A percentile compares a stretch with the other conserved stretches of the same genome.
Conservation (phyloP, 2,329 filamentous ascomycete species). For the Myriosclerotinia curreyana region DNA sequence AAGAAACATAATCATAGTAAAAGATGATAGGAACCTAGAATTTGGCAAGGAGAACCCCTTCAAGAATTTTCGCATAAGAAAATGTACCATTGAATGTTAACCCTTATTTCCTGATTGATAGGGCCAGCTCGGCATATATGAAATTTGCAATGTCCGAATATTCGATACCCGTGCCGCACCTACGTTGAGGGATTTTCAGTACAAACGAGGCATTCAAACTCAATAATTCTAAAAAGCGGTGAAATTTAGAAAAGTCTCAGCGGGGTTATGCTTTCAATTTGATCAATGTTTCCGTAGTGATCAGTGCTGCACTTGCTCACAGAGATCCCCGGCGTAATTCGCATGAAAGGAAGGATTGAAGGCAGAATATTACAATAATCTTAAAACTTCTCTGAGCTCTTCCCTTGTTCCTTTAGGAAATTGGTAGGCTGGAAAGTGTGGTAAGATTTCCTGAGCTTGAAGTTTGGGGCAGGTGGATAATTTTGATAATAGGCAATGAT, state of each 20-base stretch:
- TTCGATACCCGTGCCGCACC: neutral
- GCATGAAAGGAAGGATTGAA: constrained; percentile 1
- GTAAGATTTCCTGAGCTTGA: neutral
- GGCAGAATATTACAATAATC: neutral
- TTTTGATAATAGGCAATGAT: neutral
- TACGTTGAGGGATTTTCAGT: neutral
- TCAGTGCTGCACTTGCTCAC: constrained; percentile 13
- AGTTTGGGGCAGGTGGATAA: too few relatives aligned
- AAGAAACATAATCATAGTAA: neutral
- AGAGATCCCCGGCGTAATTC: neutral
- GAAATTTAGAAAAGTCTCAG: neutral
- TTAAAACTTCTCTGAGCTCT: neutral
- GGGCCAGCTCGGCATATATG: neutral
- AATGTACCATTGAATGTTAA: neutral
- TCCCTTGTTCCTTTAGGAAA: neutral
- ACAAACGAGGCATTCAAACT: constrained; percentile 1
- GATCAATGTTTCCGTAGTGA: neutral
- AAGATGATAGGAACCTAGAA: neutral
- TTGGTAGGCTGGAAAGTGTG: neutral
- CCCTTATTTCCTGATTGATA: neutral
- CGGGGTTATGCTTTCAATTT: neutral
- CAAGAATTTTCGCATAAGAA: neutral
- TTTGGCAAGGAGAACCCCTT: neutral
- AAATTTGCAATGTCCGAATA: neutral
- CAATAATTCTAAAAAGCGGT: neutral